Conservation (phyloP, 2,329 filamentous ascomycete genomes). For the Plectosphaerella sp. region DNA sequence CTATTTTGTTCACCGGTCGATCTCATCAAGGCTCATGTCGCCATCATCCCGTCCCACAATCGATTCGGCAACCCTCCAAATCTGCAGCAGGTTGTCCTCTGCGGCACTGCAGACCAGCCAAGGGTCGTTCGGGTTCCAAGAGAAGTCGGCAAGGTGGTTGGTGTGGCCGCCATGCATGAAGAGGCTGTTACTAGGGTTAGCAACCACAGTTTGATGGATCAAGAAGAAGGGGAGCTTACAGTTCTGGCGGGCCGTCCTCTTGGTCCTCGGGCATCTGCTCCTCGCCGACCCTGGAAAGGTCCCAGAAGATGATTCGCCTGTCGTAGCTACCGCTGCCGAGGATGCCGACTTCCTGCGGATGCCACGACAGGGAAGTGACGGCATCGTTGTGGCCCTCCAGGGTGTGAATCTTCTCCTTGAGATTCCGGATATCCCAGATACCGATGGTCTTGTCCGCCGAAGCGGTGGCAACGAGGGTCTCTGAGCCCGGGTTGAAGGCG, state of each 20-base stretch:
- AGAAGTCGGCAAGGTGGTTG: slow-evolving; percentile 93
- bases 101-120: slow-evolving; percentile 96
- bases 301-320: slow-evolving; percentile 93
- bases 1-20: slow-evolving; percentile 51
- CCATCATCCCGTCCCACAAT: slow-evolving; percentile 75
- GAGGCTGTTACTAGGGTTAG: slow-evolving; percentile 46
- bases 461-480: slow-evolving; percentile 85
- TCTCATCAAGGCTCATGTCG: slow-evolving; percentile 71
- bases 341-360: slow-evolving; percentile 84
- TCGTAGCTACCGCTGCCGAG: slow-evolving; percentile 91
- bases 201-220: not conserved
- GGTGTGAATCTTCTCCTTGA: slow-evolving; percentile 84
- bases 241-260: slow-evolving; percentile 89
- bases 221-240: slow-evolving; percentile 45
- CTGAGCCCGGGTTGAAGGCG: slow-evolving; percentile 88
- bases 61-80: slow-evolving; percentile 82
- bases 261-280: slow-evolving; percentile 94
- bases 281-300: slow-evolving; percentile 84
- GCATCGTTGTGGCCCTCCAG: slow-evolving; percentile 84
- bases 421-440: slow-evolving; percentile 90
- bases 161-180: slow-evolving; percentile 99
- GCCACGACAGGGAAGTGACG: slow-evolving; percentile 91
- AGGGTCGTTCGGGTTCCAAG: slow-evolving; percentile 94
- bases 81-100: slow-evolving; percentile 94
- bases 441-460: slow-evolving; percentile 94